Evolutionary conservation across 257 asterid genomes (phyloP).

Genomic region (Primulina eburnea): DNA sequence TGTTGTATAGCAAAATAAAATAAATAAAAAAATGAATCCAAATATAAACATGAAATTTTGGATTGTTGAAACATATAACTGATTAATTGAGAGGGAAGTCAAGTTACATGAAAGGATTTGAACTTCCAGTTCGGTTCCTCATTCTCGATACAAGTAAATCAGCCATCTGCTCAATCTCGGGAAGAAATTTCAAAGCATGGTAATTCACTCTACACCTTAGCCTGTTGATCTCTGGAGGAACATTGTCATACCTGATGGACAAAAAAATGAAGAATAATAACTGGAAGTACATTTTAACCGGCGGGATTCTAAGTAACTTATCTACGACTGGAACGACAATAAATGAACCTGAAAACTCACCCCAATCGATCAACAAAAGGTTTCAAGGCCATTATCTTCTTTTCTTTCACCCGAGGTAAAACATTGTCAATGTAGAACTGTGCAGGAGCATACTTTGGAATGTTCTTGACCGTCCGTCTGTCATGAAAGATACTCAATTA

Average conservation of each 20-base stretch:
- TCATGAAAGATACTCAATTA: conserved; percentile 31
- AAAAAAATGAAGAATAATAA: conserved; percentile 16
- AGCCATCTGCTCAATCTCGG: conserved; percentile 94
- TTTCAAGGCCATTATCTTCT: conserved; percentile 94
- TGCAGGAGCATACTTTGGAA: conserved; percentile 98
- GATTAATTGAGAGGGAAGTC: conserved; percentile 18
- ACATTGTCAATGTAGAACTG: conserved; percentile 97
- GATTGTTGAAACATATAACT: conserved; percentile 19
- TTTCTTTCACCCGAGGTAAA: conserved; percentile 87
- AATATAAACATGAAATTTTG: neutral
- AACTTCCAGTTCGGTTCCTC: conserved; percentile 84
- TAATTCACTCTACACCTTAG: conserved; percentile 97
- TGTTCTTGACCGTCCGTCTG: conserved; percentile 96
- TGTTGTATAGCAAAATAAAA: conserved; percentile 28
- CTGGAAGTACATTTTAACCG: conserved; percentile 3
- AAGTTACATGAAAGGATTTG: conserved; percentile 93
- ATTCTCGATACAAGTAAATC: conserved; percentile 90
- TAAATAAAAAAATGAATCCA: neutral
- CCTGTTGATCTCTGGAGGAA: conserved; percentile 93
- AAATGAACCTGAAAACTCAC: conserved; percentile 47
- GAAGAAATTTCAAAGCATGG: conserved; percentile 96
- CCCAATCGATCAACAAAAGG: conserved; percentile 99
- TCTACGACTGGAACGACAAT: conserved; percentile 4
- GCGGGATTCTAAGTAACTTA: conserved; percentile 3
- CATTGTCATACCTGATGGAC: conserved; percentile 80